phyloP scores from a whole-genome alignment of 208 protist species.

The Tritrichomonas musculus region DNA sequence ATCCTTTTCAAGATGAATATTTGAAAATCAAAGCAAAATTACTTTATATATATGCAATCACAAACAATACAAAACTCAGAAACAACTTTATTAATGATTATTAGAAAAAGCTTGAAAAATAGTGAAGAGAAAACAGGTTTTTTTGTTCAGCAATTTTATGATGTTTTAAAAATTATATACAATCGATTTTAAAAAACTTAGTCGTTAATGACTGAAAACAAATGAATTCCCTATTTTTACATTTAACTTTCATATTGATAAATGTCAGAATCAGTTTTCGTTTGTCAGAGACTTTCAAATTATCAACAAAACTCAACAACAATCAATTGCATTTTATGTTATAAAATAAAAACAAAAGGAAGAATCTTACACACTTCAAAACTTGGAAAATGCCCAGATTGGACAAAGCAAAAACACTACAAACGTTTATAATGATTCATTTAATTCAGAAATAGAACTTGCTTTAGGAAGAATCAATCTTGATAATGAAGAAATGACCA shows the following conservation, averaged over 20 bases:
- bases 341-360: not conserved
- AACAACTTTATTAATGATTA: not conserved
- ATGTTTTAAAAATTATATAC: not conserved
- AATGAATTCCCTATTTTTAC: not conserved
- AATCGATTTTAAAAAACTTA: not conserved
- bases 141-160: not conserved
- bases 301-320: not conserved
- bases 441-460: not conserved
- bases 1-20: not conserved
- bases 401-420: not conserved
- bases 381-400: not conserved
- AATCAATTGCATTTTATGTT: not conserved
- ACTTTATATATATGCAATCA: not conserved
- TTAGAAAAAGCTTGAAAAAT: not conserved
- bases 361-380: not conserved
- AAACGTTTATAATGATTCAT: not conserved
- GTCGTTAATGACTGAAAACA: not conserved
- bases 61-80: not conserved
- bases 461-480: not conserved
- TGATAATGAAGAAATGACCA: not conserved
- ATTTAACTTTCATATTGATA: not conserved
- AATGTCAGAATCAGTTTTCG: not conserved
- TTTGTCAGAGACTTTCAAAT: not conserved
- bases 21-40: not conserved
- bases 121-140: too few relatives aligned